A percentile compares a stretch with the other conserved stretches of the same genome.
Conservation (phyloP, 805 yeast species). For the Metschnikowia anglica region DNA sequence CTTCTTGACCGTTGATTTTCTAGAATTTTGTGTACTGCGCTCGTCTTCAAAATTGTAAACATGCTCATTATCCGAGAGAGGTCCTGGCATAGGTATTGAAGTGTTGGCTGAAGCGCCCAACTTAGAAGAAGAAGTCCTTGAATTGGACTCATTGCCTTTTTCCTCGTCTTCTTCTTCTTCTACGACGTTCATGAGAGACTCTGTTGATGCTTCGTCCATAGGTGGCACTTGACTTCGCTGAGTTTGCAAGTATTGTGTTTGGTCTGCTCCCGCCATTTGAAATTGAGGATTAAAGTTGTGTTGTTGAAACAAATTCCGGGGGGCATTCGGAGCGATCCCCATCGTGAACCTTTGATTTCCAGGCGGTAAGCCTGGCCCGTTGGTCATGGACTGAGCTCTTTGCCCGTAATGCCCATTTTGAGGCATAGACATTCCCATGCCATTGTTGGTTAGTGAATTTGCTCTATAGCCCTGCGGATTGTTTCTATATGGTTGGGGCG, state of each 20-base stretch:
- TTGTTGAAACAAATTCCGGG: not conserved
- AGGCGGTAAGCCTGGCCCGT: not conserved
- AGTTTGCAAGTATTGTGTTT: not conserved
- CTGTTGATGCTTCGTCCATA: conserved; percentile 11
- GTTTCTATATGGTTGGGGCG: conserved; percentile 7
- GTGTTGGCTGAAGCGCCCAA: not conserved
- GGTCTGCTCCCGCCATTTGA: not conserved
- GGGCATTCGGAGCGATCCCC: not conserved
- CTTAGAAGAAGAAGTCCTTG: conserved; percentile 3
- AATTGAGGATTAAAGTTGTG: not conserved
- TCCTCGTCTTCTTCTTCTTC: conserved; percentile 22
- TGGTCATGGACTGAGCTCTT: conserved; percentile 8
- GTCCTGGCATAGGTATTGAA: conserved; percentile 3
- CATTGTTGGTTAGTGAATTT: conserved; percentile 17
- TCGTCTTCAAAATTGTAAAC: conserved; percentile 35
- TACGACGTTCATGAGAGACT: conserved; percentile 20
- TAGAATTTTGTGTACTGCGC: conserved; percentile 30
- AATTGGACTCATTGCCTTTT: not conserved
- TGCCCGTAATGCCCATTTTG: conserved; percentile 3
- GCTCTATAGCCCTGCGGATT: conserved; percentile 13
- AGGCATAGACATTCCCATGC: not conserved
- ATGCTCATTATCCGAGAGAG: conserved; percentile 23
- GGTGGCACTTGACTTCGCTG: not conserved
- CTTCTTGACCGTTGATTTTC: conserved; percentile 41
- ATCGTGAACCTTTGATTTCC: not conserved